Evolutionary conservation across 1,284 basidiomycete species (phyloP), one percentile per base, ranked within the genome.

Genomic region (Naganishia cerealis): DNA sequence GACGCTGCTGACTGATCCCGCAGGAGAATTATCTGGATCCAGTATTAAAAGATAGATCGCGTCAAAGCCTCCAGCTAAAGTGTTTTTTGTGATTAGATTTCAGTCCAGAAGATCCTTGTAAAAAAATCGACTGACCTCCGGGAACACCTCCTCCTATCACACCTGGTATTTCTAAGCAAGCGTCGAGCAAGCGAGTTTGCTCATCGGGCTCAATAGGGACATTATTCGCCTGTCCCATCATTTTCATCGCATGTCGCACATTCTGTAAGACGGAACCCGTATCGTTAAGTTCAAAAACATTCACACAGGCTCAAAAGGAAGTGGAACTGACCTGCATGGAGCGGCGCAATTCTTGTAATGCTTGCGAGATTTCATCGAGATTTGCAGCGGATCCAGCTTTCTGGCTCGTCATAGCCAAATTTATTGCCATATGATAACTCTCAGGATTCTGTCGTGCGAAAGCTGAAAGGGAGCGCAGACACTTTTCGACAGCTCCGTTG

Each of bases 101-200:
- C 46, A 58, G 24, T 36, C 66, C 15, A 66, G 36, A 21, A 18
- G 29, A 29, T 15, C 53, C 33, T 52, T 53, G 18, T n/a, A 61
- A 12, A 50, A 36, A n/a, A 33, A 24, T 5, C n/a, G 2, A 68
- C 76, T 75, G 48, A 79, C 61, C 94, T 69, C 95, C 95, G 1
- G 96, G 96, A 4, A 99, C 95, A 39, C 95, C 95, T 46, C 94
- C 94, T 10, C 92, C 94, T 40, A 99, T 84, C 3, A 98, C 88
- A 52, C 95, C 96, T 1, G 88, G 85, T 68, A 89, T 85, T 6
- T 86, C 82, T 33, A 89, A 83, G 72, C 92, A 95, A 8, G 85
- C 84, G 76, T 97, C 87, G 57, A 99, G 85, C n/a, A 99, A 85
- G 46, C 84, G 81, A 0, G 92, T 94, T 81, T 99, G 96, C 78